These are phyloP conservation scores for Neospora caninum DNA, from an alignment of 169 alveolate genomes.

Conservation along the genomic window DNA sequence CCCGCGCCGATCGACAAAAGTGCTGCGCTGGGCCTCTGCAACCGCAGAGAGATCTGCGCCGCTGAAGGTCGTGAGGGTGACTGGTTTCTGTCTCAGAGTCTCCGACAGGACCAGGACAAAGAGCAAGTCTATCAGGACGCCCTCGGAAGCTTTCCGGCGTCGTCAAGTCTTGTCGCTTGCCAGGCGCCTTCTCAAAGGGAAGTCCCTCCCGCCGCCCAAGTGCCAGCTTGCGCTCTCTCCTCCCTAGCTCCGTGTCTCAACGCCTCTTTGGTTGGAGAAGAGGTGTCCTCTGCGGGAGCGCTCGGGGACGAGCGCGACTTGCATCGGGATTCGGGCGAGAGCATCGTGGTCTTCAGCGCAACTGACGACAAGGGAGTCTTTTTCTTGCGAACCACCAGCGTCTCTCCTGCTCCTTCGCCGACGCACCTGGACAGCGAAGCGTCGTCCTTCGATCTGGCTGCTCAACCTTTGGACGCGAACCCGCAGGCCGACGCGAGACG, in stretches of 20 bases:
- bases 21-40: neutral
- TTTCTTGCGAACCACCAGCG: neutral
- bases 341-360: slow-evolving; percentile 17
- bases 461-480: neutral
- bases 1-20: no score
- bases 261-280: neutral
- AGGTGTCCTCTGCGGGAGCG: neutral
- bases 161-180: neutral
- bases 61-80: neutral
- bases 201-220: neutral
- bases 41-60: neutral
- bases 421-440: neutral
- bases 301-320: neutral
- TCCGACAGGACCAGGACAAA: neutral
- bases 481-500: neutral
- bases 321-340: slow-evolving; percentile 10
- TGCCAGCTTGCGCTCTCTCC: neutral
- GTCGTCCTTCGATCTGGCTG: neutral
- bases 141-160: neutral
- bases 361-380: neutral
- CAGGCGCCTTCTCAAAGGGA: neutral
- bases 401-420: slow-evolving; percentile 3
- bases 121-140: neutral
- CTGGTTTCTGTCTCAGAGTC: neutral
- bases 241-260: neutral